These are phyloP conservation scores for Eucalyptus leucophloia DNA, from an alignment of 345 rosid genomes.

Conservation along the genomic window DNA sequence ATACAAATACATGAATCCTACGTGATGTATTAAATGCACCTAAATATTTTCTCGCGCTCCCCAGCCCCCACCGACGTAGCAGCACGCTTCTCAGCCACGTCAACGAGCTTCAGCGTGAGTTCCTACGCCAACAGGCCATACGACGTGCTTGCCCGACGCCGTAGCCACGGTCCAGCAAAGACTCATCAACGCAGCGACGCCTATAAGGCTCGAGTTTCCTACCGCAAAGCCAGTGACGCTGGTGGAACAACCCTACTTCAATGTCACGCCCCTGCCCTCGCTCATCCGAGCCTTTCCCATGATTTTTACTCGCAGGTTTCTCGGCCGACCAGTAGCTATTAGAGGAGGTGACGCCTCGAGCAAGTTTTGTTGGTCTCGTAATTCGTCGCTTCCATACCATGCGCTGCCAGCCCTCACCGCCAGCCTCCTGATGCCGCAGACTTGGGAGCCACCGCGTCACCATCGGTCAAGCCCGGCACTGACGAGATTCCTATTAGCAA, in stretches of 20 bases:
- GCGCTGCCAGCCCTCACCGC: too few species aligned
- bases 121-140: neutral
- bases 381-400: too few species aligned
- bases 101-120: neutral
- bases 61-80: neutral
- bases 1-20: too few species aligned
- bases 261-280: neutral
- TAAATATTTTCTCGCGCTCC: neutral
- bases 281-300: neutral
- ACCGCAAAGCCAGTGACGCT: neutral
- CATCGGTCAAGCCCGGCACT: too few species aligned
- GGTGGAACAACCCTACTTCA: neutral
- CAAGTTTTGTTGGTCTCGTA: too few species aligned
- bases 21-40: too few species aligned
- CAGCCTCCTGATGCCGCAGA: too few species aligned
- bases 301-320: too few species aligned
- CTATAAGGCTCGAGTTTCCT: neutral
- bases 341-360: too few species aligned
- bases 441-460: too few species aligned
- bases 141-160: neutral
- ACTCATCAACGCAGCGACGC: neutral
- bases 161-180: neutral
- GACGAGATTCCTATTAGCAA: too few species aligned
- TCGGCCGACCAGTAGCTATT: too few species aligned
- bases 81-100: neutral